Evolutionary conservation across 805 yeast species (phyloP), one percentile per base, ranked within the genome.

Genomic region (Myxozyma vanderwaltii): DNA sequence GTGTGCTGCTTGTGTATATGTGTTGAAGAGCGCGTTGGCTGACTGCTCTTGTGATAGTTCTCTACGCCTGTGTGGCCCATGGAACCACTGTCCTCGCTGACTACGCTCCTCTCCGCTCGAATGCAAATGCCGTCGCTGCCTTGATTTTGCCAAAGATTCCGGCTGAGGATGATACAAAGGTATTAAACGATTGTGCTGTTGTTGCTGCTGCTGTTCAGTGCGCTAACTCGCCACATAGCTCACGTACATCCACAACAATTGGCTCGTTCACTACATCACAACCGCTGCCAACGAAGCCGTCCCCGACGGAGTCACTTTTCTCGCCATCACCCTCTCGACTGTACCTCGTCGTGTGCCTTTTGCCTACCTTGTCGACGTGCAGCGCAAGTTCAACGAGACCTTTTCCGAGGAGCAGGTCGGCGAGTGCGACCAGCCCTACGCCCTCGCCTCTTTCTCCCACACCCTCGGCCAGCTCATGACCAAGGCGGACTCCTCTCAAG

Each of bases 21-120:
- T n/a, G n/a, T n/a, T n/a, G n/a, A n/a, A n/a, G n/a, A n/a, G n/a
- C n/a, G n/a, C n/a, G n/a, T n/a, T n/a, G n/a, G n/a, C 17, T 35
- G 15, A 35, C 53, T 49, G n/a, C 21, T 33, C 19, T 4, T 23
- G 36, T 21, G 23, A 1, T 21, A 61, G 65, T 64, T 29, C 58
- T 64, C 52, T 64, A 64, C 52, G 62, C 64, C 48, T 64, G 66
- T 46, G 68, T 64, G 29, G 67, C 67, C 35, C 67, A 64, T 41
- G 67, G 67, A 10, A 79, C 81, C 23, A 78, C 81, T 15, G 78
- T 81, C 3, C 71, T 79, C 56, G 81, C 79, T 5, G 82, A 82
- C 23, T 78, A 78, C 66, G 81, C 81, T 1, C 81, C 79, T 64
- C 75, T 80, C 15, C 78, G 79, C 79, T 77, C 82, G 19, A 81